These are phyloP conservation scores for Penicillium sp. DNA, from an alignment of 2,329 filamentous ascomycete species.

Conservation along the genomic window DNA sequence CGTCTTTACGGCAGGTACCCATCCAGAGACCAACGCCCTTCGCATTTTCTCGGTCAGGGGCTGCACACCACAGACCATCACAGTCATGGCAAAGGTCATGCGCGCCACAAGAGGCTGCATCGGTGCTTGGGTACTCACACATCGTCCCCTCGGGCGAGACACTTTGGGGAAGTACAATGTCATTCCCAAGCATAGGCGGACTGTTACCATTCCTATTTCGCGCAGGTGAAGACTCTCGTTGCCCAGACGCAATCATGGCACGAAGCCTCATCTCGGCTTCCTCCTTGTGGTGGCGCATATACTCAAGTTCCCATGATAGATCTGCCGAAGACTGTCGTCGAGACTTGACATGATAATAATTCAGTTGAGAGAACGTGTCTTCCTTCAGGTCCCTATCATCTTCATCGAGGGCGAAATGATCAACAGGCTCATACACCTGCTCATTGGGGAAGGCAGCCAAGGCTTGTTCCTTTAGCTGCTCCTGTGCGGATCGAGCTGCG, in stretches of 20 bases:
- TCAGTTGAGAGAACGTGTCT: slow-evolving; percentile 25
- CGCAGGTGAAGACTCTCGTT: slow-evolving; percentile 38
- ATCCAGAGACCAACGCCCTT: slow-evolving; percentile 43
- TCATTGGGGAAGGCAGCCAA: slow-evolving; percentile 51
- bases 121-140: slow-evolving; percentile 70
- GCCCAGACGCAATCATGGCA: slow-evolving; percentile 33
- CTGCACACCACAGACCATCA: slow-evolving; percentile 71
- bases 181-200: slow-evolving; percentile 83
- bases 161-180: slow-evolving; percentile 77
- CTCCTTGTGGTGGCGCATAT: slow-evolving; percentile 75
- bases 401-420: slow-evolving; percentile 47
- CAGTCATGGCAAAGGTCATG: slow-evolving; percentile 52
- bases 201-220: slow-evolving; percentile 57
- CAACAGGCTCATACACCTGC: slow-evolving; percentile 44
- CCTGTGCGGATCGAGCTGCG: slow-evolving; percentile 74
- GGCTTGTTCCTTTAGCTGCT: slow-evolving; percentile 67
- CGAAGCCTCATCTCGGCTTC: slow-evolving; percentile 51
- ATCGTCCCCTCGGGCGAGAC: slow-evolving; percentile 78
- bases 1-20: slow-evolving; percentile 36
- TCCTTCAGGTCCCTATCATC: slow-evolving; percentile 38
- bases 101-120: slow-evolving; percentile 50
- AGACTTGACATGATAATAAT: slow-evolving; percentile 31
- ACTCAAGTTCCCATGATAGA: slow-evolving; percentile 68
- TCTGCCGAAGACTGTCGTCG: slow-evolving; percentile 46
- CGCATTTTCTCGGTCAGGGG: slow-evolving; percentile 51